Percentiles rank a stretch among this genome's conserved stretches.
Evolutionary conservation across 768 basidiomycete genomes (phyloP).

Genomic region (Tulasnella sp.): DNA sequence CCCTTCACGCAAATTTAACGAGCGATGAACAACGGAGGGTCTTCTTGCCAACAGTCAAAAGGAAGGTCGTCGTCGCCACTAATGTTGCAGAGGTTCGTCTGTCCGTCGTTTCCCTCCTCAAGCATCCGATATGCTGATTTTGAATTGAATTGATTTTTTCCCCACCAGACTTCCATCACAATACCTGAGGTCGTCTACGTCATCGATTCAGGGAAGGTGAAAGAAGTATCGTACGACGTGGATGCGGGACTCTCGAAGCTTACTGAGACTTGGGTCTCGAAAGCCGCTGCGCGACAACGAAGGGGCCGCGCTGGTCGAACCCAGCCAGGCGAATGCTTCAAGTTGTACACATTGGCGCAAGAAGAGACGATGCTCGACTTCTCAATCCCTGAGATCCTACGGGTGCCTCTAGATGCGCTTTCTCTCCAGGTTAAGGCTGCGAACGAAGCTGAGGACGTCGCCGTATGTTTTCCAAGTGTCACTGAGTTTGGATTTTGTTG

Average conservation of each 20-base stretch:
- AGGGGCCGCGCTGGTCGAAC: conserved; percentile 87
- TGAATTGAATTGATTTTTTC: neutral
- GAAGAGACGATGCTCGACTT: conserved; percentile 58
- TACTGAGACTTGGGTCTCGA: conserved; percentile 67
- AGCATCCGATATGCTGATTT: neutral
- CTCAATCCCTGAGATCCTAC: conserved; percentile 77
- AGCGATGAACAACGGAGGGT: conserved; percentile 72
- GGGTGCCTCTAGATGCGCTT: conserved; percentile 75
- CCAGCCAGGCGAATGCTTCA: conserved; percentile 72
- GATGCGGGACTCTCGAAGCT: conserved; percentile 62
- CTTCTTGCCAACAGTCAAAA: conserved; percentile 48
- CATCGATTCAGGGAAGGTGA: conserved; percentile 74
- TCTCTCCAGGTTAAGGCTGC: conserved; percentile 73
- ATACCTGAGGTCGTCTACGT: conserved; percentile 84
- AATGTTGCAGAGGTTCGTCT: conserved; percentile 75
- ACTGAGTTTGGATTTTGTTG: neutral
- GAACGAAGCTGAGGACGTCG: conserved; percentile 66
- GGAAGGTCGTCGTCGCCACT: conserved; percentile 83
- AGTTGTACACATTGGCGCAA: conserved; percentile 67
- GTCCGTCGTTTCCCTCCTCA: too few species aligned
- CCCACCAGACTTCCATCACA: conserved; percentile 69
- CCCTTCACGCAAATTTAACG: conserved; percentile 82
- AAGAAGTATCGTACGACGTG: conserved; percentile 64
- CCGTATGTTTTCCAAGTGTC: conserved; percentile 31
- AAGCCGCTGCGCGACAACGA: conserved; percentile 71